Evolutionary conservation across 116 monocot genomes (phyloP), one percentile per base, ranked within the genome.

Genomic region (Dioscorea cayenensis): DNA sequence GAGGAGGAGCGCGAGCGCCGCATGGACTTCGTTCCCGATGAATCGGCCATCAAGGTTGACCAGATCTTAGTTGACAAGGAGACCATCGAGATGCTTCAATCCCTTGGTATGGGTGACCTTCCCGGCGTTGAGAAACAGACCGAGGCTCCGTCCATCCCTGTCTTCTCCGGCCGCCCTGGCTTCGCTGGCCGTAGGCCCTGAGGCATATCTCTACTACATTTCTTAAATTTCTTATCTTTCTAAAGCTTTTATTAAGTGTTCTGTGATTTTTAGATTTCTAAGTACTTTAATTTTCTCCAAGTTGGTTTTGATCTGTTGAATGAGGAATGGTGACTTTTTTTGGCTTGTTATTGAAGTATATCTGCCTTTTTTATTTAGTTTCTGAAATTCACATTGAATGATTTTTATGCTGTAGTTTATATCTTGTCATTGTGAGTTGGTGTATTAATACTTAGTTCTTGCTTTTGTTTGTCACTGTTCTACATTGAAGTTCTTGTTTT

Each of bases 1-100:
- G 77, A 72, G 59, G 77, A 77, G 58, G 77, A 77, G 66, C 49
- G 77, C 18, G 72, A 77, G 65, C 55, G 77, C 55, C 64, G 71
- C 19, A 71, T 77, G 77, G 77, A 77, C 66, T 66, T 66, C 36
- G 66, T 66, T 36, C 66, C 66, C 36, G 66, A 21, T 21, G 63
- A 23, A 12, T 77, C 77, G 2, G 77, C 77, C 36, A 71, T 77
- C 72, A 77, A 77, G 66, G 36, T 66, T 9, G 77, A 77, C 14
- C 51, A 59, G 11, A 77, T 77, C 71, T 59, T 71, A 52, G 71
- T 77, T n/a, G 72, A 77, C 35, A 66, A 66, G 59, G 77, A 77
- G 43, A 72, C 77, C 18, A 66, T 77, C 25, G 77, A 77, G 19
- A 77, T 77, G 77, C 77, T 77, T 17, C 59, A 71, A 5, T 32